Percentiles rank a stretch among this genome's conserved stretches.
Evolutionary conservation across 768 basidiomycete genomes (phyloP).

Genomic region (Punctularia strigosozonata): DNA sequence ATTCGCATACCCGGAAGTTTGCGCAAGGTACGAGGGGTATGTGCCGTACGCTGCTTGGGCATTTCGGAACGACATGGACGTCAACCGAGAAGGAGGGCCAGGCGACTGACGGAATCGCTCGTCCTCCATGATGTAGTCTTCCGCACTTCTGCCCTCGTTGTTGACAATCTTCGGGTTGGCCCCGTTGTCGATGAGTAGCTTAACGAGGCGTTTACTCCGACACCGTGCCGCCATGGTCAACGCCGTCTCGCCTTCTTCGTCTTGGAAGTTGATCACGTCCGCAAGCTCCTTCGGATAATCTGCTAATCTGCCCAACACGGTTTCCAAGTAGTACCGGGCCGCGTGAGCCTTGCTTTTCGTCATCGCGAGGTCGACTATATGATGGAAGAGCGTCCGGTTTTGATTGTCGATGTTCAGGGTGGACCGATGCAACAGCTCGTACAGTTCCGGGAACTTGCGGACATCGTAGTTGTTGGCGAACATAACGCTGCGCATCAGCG

Average conservation of each 20-base stretch:
- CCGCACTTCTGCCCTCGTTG: slow-evolving; percentile 90
- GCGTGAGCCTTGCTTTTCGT: slow-evolving; percentile 97
- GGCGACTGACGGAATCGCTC: slow-evolving; percentile 94
- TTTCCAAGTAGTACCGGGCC: slow-evolving; percentile 98
- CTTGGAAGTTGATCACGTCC: slow-evolving; percentile 98
- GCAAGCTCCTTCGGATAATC: slow-evolving; percentile 94
- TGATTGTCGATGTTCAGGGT: slow-evolving; percentile 98
- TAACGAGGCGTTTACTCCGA: slow-evolving; percentile 89
- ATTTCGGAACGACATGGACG: slow-evolving; percentile 64
- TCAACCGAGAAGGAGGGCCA: slow-evolving; percentile 53
- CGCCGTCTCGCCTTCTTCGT: slow-evolving; percentile 97
- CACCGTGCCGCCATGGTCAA: slow-evolving; percentile 94
- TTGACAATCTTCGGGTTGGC: slow-evolving; percentile 94
- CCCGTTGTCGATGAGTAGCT: slow-evolving; percentile 89
- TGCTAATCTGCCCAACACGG: slow-evolving; percentile 71
- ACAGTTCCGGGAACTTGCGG: slow-evolving; percentile 95
- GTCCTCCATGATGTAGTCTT: slow-evolving; percentile 98
- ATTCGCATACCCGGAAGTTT: slow-evolving; percentile 36
- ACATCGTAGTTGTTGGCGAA: slow-evolving; percentile 99
- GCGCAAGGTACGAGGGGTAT: slow-evolving; percentile 24
- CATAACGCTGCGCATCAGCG: slow-evolving; percentile 98
- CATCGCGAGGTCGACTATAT: slow-evolving; percentile 95
- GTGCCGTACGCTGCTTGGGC: slow-evolving; percentile 45
- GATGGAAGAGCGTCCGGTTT: slow-evolving; percentile 96
- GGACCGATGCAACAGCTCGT: slow-evolving; percentile 93